Percentiles rank a stretch among this genome's conserved stretches.
Evolutionary conservation across 129 eudicot species (phyloP).

Genomic region (Rutidosis leptorrhynchoides): DNA sequence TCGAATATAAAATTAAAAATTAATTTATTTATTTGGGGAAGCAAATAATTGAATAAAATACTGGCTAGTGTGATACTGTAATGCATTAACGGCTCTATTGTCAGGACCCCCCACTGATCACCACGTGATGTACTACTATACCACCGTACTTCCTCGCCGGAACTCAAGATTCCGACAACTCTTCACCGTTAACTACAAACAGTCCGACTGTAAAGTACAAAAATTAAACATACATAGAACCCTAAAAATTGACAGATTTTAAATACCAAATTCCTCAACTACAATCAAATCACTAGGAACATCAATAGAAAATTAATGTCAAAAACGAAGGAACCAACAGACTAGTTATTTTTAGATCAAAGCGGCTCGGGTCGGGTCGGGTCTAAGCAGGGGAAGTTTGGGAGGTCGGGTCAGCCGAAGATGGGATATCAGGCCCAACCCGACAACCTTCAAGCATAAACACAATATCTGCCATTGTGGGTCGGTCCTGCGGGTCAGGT

Average conservation of each 20-base stretch:
- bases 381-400: constrained; percentile 65
- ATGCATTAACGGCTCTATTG: constrained; percentile 56
- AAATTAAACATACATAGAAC: not conserved
- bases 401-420: constrained; percentile 83
- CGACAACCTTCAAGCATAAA: constrained; percentile 98
- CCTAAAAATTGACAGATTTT: constrained; percentile 8
- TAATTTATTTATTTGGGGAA: not conserved
- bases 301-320: constrained; percentile 44
- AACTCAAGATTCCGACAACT: constrained; percentile 14
- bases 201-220: not conserved
- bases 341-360: constrained; percentile 24
- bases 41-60: constrained; percentile 12
- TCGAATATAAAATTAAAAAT: constrained; percentile 1
- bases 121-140: constrained; percentile 36
- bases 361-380: constrained; percentile 11
- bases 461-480: constrained; percentile 75
- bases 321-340: constrained; percentile 17
- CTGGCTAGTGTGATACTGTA: not conserved
- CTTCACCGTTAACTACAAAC: not conserved
- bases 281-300: constrained; percentile 32
- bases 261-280: constrained; percentile 28
- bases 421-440: constrained; percentile 79
- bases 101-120: constrained; percentile 25
- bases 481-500: constrained; percentile 80
- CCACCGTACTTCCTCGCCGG: constrained; percentile 27